Percentiles rank a stretch among this genome's conserved stretches.
Conservation (phyloP, 768 basidiomycete genomes). For the Rhizopogon salebrosus region DNA sequence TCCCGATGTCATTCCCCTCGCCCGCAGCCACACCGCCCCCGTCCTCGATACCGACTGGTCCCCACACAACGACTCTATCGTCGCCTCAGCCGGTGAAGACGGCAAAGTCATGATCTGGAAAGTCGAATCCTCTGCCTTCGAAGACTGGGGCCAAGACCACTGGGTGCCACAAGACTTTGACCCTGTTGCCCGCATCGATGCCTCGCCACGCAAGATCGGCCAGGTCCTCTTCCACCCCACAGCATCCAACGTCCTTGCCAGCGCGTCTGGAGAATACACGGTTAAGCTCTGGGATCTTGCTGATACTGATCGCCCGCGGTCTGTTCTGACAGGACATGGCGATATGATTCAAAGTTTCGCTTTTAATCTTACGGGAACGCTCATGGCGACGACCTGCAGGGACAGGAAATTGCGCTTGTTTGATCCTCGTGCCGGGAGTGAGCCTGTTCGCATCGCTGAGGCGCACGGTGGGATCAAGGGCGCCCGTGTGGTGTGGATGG, state of each 20-base stretch:
- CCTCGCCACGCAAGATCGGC: slow-evolving; percentile 82
- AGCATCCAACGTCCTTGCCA: slow-evolving; percentile 80
- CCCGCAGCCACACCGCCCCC: slow-evolving; percentile 77
- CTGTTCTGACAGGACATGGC: slow-evolving; percentile 65
- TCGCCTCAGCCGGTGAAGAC: slow-evolving; percentile 92
- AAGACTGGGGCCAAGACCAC: slow-evolving; percentile 78
- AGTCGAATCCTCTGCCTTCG: slow-evolving; percentile 61
- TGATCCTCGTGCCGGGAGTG: slow-evolving; percentile 78
- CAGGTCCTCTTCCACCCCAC: slow-evolving; percentile 94
- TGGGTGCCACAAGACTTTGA: slow-evolving; percentile 84
- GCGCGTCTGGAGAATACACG: slow-evolving; percentile 75
- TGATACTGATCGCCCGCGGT: slow-evolving; percentile 56
- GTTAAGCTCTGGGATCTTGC: slow-evolving; percentile 92
- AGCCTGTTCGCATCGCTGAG: slow-evolving; percentile 78
- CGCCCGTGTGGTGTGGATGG: slow-evolving; percentile 85
- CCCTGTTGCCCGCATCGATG: slow-evolving; percentile 77
- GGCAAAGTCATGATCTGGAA: slow-evolving; percentile 93
- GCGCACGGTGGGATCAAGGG: slow-evolving; percentile 94
- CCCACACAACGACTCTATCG: slow-evolving; percentile 85
- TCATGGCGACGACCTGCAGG: slow-evolving; percentile 85
- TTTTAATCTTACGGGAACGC: slow-evolving; percentile 76
- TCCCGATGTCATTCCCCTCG: slow-evolving; percentile 89
- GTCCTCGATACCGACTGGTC: slow-evolving; percentile 97
- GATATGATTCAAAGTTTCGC: slow-evolving; percentile 85
- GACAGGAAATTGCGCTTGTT: slow-evolving; percentile 92